Evolutionary conservation across 371 early-diverging fungal species (phyloP).

Genomic region (Zopfochytrium polystomum): DNA sequence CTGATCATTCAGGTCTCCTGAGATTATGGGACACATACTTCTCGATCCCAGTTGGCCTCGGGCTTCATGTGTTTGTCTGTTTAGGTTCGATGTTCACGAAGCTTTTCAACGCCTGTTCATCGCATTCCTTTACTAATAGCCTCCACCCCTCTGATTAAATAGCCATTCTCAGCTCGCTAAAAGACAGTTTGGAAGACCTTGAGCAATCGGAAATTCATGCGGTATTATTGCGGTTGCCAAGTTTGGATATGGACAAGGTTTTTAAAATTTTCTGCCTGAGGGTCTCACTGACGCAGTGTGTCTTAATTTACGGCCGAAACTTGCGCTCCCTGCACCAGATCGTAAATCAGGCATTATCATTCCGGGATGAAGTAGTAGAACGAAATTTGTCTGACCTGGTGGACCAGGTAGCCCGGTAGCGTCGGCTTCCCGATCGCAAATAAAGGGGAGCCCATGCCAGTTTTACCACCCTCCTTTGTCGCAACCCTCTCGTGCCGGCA

Average conservation of each 20-base stretch:
- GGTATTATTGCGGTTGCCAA: constrained; percentile 73
- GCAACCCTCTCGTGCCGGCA: no score
- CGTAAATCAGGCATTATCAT: constrained; percentile 23
- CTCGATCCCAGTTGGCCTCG: constrained; percentile 24
- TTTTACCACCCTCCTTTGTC: no score
- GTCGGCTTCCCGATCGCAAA: no score
- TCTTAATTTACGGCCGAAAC: not conserved
- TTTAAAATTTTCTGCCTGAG: not conserved
- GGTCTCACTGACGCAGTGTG: not conserved
- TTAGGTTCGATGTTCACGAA: no score
- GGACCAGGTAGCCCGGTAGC: no score
- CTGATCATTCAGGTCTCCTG: constrained; percentile 44
- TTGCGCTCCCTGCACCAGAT: constrained; percentile 8
- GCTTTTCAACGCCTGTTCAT: not conserved
- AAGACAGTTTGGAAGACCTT: constrained; percentile 78
- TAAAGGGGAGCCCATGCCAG: no score
- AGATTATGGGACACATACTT: constrained; percentile 73
- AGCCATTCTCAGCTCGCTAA: constrained; percentile 64
- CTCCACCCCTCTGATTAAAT: not conserved
- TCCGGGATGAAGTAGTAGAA: constrained; percentile 25
- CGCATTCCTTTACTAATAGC: not conserved
- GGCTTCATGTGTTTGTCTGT: constrained; percentile 42
- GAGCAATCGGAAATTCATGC: constrained; percentile 91
- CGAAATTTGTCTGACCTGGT: constrained; percentile 19
- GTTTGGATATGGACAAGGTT: constrained; percentile 41